Conservation (phyloP, 1,139 yeast species). For the Casaregolazyma suthepensis region DNA sequence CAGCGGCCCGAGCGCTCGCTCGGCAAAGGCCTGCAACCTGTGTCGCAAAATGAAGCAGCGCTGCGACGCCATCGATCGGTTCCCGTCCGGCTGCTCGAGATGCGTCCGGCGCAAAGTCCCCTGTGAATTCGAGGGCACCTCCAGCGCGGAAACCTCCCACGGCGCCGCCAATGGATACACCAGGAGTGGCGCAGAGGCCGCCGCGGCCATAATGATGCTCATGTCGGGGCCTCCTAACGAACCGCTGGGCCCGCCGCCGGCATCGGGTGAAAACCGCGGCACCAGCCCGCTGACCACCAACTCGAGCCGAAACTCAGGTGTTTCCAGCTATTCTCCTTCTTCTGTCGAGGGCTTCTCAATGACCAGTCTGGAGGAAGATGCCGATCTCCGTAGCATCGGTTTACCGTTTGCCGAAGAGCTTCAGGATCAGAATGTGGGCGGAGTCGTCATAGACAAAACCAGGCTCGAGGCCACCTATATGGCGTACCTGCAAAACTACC, state of each 20-base stretch:
- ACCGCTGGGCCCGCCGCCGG: neutral
- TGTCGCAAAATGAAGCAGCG: conserved; percentile 22
- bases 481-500: conserved; percentile 11
- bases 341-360: neutral
- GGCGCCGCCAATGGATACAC: neutral
- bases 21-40: conserved; percentile 20
- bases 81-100: conserved; percentile 21
- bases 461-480: conserved; percentile 3
- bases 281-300: neutral
- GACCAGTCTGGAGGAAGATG: neutral
- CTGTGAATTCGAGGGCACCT: conserved; percentile 19
- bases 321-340: neutral
- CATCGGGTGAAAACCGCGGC: neutral
- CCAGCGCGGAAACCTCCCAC: neutral
- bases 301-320: neutral
- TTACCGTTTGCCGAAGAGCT: conserved; percentile 8
- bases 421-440: conserved; percentile 3
- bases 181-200: conserved; percentile 8
- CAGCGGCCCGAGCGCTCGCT: conserved; percentile 8
- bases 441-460: neutral
- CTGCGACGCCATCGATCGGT: conserved; percentile 20
- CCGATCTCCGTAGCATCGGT: neutral
- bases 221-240: conserved; percentile 3
- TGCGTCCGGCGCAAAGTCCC: conserved; percentile 14
- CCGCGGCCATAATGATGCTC: conserved; percentile 10